Evolutionary conservation across 2,329 filamentous ascomycete species (phyloP).

Genomic region (Cordyceps cicadae): DNA sequence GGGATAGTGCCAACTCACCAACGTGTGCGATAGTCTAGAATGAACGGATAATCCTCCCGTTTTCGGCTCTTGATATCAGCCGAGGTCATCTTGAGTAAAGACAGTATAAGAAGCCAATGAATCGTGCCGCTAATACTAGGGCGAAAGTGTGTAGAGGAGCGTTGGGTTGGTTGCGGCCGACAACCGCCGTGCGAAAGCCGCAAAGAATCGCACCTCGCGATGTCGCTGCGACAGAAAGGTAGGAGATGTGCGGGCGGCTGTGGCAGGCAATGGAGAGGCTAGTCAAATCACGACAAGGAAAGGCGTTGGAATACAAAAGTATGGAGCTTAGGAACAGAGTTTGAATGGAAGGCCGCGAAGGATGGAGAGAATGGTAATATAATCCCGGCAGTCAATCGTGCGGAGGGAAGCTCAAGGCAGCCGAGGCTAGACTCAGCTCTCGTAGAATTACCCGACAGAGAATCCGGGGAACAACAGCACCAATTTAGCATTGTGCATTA

Average conservation of each 20-base stretch:
- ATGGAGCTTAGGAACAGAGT: neutral
- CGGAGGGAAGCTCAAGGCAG: neutral
- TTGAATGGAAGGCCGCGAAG: neutral
- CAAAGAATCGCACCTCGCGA: neutral
- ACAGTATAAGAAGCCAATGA: too few species aligned
- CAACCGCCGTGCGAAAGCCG: conserved; percentile 1
- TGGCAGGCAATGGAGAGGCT: neutral
- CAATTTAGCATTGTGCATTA: neutral
- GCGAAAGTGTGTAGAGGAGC: neutral
- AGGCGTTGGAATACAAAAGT: neutral
- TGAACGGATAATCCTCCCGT: conserved; percentile 67
- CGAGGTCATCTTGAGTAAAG: conserved; percentile 4
- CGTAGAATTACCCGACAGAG: neutral
- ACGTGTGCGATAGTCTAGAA: conserved; percentile 76
- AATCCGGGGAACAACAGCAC: neutral
- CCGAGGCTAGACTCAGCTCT: conserved; percentile 2
- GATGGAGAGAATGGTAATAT: neutral
- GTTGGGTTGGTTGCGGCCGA: neutral
- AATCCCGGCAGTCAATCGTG: neutral
- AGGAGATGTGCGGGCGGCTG: neutral
- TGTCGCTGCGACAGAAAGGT: neutral
- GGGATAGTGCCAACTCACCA: conserved; percentile 47
- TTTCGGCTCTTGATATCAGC: conserved; percentile 49
- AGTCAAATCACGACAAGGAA: neutral
- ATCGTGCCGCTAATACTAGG: neutral